Base-by-base conservation (phyloP, 1,139 yeast species). In the Geotrichum europaeum region DNA sequence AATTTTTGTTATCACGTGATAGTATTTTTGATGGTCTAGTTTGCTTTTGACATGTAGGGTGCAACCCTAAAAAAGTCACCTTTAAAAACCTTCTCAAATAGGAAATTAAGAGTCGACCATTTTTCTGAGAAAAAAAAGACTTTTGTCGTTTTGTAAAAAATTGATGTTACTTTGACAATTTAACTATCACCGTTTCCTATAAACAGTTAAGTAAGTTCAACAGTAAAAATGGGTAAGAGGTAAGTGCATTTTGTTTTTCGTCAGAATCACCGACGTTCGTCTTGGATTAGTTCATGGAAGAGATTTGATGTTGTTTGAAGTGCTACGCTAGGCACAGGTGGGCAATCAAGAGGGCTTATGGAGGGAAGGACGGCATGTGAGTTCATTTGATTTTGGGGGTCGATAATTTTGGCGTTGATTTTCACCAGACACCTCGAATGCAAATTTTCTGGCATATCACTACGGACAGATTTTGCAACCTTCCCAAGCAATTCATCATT, bases 211-310 rank as follows among this genome's bases (percentile, higher is more conserved):
- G 51, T 45, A 54, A 45, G 51, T 47, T 40, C 56, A 54, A 54
- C 51, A 55, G 74, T 74, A 77, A 80, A 83, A 80, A 85, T 85
- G 90, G 90, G 89, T 85, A 85, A 85, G 84, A 84, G 88, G 89
- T 85, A 83, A 56, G 72, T 61, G 28, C 15, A 51, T 2, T 51
- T 2, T 45, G 13, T 55, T 18, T 49, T 24, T 25, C 45, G 36
- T 40, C 20, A 40, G 47, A n/a, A 40, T 18, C 18, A 40, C 20
- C 47, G 20, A n/a, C 9, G 47, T 40, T 40, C 47, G 47, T 40
- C 20, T 40, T n/a, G 13, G 47, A 40, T n/a, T 10, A n/a, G 47
- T 40, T 40, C 47, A 40, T 40, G 47, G 9, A 5, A 40, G 47
- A 40, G 47, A 40, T 40, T 40, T 40, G 22, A 40, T 40, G 47